Base-by-base conservation (phyloP, 495 filamentous ascomycete species). In the Annulohypoxylon moriforme region DNA sequence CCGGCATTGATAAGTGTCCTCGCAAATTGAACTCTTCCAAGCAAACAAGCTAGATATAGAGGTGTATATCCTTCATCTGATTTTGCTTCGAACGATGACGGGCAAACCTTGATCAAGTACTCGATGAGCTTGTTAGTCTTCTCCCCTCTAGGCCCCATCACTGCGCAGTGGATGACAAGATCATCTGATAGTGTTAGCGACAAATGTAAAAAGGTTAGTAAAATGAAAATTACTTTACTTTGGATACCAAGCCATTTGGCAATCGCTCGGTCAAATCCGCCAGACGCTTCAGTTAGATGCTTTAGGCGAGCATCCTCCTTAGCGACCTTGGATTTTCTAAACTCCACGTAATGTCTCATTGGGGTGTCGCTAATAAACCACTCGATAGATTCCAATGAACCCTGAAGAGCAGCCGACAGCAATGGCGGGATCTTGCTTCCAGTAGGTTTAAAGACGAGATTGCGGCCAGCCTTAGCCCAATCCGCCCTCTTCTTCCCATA, bases 341-440 rank as follows among this genome's bases (percentile, higher is more conserved):
- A 94, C 42, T 90, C 84, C 9, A 82, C 74, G 70, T 94, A 94
- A 47, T 84, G 78, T 33, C 89, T 79, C 64, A 84, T 70, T 0
- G 91, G 90, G 0, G 87, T 84, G 33, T 90, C 89, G 42, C 89
- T 87, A 52, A 93, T 76, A 72, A 91, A 91, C 88, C 89, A 94
- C 73, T 93, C 88, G 0, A 89, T 85, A 29, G 83, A 84, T 8
- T 88, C 85, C 25, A 94, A 75, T 16, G 79, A 87, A 14, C 90
- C 89, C 10, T 74, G 47, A 9, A 78, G 57, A 0, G 90, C 90
- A 16, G 90, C 87, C 20, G 83, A 70, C 1, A 93, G 80, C 11
- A 92, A 77, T 1, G 91, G 91, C 16, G 89, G 84, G 10, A 75
- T 76, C 1, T 74, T 67, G 33, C 61, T 55, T 4, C 69, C 79